phyloP scores from a whole-genome alignment of 176 grass and related monocot genomes.

The Otatea glauca region DNA sequence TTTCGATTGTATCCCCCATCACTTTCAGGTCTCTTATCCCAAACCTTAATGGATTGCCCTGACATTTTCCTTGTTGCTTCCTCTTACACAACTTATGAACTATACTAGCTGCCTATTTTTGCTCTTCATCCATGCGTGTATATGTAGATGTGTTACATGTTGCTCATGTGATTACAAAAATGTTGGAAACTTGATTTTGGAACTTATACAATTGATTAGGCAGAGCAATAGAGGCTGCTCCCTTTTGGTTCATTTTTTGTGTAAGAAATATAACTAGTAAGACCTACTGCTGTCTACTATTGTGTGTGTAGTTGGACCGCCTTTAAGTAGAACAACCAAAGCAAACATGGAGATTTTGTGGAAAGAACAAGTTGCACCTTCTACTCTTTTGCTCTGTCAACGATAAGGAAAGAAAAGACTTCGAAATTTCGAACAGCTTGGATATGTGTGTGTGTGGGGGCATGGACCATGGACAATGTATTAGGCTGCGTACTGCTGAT shows the following conservation, averaged over 20 bases:
- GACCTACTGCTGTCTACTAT: background rate
- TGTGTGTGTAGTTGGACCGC: background rate
- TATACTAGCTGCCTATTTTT: background rate
- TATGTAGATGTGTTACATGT: background rate
- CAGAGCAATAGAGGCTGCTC: background rate
- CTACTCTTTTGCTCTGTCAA: background rate
- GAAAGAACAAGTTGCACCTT: background rate
- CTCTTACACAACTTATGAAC: background rate
- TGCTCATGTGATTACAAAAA: background rate
- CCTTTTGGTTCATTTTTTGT: background rate
- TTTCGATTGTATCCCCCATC: background rate
- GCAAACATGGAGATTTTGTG: constrained; percentile 10
- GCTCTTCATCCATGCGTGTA: background rate
- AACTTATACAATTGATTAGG: background rate
- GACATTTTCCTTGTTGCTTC: background rate
- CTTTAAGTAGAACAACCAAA: background rate
- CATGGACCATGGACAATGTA: background rate
- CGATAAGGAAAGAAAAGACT: constrained; percentile 34
- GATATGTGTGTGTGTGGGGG: too few relatives aligned
- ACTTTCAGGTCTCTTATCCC: background rate
- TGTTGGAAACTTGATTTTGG: background rate
- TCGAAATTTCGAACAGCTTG: constrained; percentile 33
- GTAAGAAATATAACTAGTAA: constrained; percentile 10
- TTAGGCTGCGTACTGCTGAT: background rate
- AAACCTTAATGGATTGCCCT: background rate